Evolutionary conservation across 2,329 filamentous ascomycete species (phyloP), one percentile per base, ranked within the genome.

Genomic region (Colletotrichum zoysiae): DNA sequence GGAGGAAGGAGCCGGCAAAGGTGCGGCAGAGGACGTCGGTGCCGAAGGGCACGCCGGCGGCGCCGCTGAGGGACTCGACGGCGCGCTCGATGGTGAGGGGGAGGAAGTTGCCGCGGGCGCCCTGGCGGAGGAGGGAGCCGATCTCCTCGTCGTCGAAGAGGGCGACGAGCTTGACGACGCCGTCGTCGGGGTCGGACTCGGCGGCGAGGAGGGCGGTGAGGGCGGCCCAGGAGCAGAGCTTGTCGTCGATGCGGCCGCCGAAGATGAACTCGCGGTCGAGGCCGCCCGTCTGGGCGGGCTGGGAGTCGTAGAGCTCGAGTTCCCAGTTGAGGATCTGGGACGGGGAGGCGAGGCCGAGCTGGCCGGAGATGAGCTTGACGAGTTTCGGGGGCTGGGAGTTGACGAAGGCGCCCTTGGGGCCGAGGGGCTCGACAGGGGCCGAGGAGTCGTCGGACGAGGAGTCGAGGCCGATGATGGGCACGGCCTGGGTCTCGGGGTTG

Each of bases 121-220:
- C 96, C 83, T 98, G 95, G 67, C 95, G 93, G 62, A 98, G 89
- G 11, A 94, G 86, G 35, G 93, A 97, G 73, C 96, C 96, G 73
- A 99, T 97, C 82, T 99, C 96, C 82, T 99, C 96, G 78, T 98
- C 93, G 79, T 98, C 96, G 78, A 98, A 98, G 77, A 98, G 91
- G n/a, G 92, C 95, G 46, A 96, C 93, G 67, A 98, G 86, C 83
- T 97, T 97, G 82, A 98, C 90, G 65, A 92, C 88, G n/a, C 91
- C 88, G 72, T 92, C 88, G 12, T 84, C 80, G 1, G 87, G 84
- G 75, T 81, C 85, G 50, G 86, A 83, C 16, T 89, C 84, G 23
- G 91, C 90, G 61, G 92, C 90, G 38, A 98, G 86, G 0, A 99
- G 90, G 4, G 90, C 95, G 81, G 95, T 91, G 64, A 98, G 87